Percentiles rank a stretch among this genome's conserved stretches.
These are phyloP conservation scores for Haemoproteus tartakovskyi DNA, from an alignment of 169 alveolate species.

Conservation along the genomic window DNA sequence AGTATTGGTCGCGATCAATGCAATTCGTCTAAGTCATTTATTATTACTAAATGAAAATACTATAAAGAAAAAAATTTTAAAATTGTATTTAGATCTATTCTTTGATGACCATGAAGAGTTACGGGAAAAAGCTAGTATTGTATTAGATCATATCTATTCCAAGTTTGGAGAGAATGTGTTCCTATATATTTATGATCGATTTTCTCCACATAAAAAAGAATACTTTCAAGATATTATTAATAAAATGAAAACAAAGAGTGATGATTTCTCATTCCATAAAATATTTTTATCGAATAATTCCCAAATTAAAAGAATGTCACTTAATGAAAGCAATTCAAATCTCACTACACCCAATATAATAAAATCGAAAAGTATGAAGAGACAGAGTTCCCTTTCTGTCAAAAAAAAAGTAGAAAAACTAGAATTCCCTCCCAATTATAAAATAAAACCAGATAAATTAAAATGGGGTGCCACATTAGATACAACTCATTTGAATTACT, in stretches of 20 bases:
- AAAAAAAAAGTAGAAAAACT: slow-evolving; percentile 23
- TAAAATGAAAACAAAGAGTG: slow-evolving; percentile 35
- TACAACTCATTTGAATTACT: slow-evolving; percentile 22
- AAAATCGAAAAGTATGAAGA: slow-evolving; percentile 20
- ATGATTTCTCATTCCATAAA: slow-evolving; percentile 38
- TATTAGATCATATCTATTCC: slow-evolving; percentile 40
- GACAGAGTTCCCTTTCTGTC: slow-evolving; percentile 13
- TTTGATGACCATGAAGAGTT: slow-evolving; percentile 46
- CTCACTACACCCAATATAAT: slow-evolving; percentile 10
- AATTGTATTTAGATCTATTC: slow-evolving; percentile 40
- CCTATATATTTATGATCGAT: slow-evolving; percentile 35
- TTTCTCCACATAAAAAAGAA: slow-evolving; percentile 55
- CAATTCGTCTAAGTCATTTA: slow-evolving; percentile 30
- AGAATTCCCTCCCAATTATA: slow-evolving; percentile 54
- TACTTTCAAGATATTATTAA: slow-evolving; percentile 50
- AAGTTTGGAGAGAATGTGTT: slow-evolving; percentile 20
- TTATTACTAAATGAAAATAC: slow-evolving; percentile 42
- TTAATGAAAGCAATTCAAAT: slow-evolving; percentile 18
- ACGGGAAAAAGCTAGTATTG: slow-evolving; percentile 39
- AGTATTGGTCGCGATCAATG: slow-evolving; percentile 20
- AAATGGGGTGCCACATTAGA: slow-evolving; percentile 53
- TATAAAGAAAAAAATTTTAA: slow-evolving; percentile 34
- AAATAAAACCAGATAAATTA: slow-evolving; percentile 35
- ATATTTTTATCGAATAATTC: slow-evolving; percentile 16
- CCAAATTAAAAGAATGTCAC: slow-evolving; percentile 37